These are phyloP conservation scores for Fagopyrum tataricum DNA, from an alignment of 148 eudicot species.

Conservation along the genomic window DNA sequence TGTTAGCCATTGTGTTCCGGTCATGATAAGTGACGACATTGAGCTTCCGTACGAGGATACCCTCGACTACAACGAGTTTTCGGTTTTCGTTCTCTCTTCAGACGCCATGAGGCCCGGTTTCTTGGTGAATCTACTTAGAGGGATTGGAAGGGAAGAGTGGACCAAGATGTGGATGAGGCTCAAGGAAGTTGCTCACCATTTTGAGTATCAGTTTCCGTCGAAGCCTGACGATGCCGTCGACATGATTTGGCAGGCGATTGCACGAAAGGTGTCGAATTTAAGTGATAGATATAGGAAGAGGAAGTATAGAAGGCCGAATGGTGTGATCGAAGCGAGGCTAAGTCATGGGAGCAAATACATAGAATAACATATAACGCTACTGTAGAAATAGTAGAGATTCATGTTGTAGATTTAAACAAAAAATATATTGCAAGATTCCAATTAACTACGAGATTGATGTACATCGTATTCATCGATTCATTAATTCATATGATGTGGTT, in stretches of 20 bases:
- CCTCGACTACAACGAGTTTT: constrained; percentile 67
- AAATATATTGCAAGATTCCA: not conserved
- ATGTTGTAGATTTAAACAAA: not conserved
- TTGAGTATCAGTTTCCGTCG: constrained; percentile 80
- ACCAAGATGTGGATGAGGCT: constrained; percentile 74
- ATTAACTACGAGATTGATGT: not conserved
- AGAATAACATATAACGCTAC: not conserved
- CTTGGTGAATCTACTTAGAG: constrained; percentile 58
- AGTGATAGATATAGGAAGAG: not conserved
- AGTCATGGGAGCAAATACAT: not conserved
- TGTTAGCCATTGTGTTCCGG: constrained; percentile 92
- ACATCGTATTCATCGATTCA: not conserved
- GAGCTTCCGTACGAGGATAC: constrained; percentile 91
- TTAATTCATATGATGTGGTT: no score
- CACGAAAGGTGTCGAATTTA: constrained; percentile 34
- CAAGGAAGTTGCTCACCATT: constrained; percentile 52
- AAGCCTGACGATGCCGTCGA: constrained; percentile 68
- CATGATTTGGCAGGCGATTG: constrained; percentile 82
- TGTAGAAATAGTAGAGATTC: not conserved
- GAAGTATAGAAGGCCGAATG: constrained; percentile 25
- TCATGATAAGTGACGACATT: constrained; percentile 81
- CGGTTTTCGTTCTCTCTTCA: constrained; percentile 56
- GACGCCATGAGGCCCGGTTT: constrained; percentile 69
- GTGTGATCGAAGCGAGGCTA: not conserved
- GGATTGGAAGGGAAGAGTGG: constrained; percentile 61